phyloP scores from a whole-genome alignment of 495 filamentous ascomycete species.

The Penicillium angulare region DNA sequence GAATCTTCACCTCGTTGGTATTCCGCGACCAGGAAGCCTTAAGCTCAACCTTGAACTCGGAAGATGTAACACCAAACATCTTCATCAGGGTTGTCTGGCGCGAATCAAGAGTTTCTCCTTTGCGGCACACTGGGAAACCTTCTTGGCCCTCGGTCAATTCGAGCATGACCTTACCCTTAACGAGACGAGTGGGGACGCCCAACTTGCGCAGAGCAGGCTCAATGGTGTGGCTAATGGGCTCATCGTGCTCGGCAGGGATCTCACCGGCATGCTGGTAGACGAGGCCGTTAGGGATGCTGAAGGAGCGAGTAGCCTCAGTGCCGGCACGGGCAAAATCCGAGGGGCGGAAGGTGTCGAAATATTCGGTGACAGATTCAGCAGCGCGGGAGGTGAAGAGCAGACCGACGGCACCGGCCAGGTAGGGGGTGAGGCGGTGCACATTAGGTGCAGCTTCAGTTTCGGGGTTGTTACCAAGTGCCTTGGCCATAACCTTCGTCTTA shows the following conservation, averaged over 20 bases:
- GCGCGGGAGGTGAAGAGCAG: slow-evolving; percentile 82
- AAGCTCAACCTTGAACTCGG: slow-evolving; percentile 81
- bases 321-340: slow-evolving; percentile 90
- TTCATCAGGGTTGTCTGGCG: slow-evolving; percentile 91
- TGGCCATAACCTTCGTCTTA: slow-evolving; percentile 97
- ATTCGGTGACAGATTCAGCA: slow-evolving; percentile 58
- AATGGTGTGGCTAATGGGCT: slow-evolving; percentile 78
- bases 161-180: slow-evolving; percentile 83
- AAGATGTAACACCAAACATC: slow-evolving; percentile 83
- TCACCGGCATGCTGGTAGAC: slow-evolving; percentile 76
- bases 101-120: slow-evolving; percentile 79
- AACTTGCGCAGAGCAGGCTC: slow-evolving; percentile 85
- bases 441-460: slow-evolving; percentile 75
- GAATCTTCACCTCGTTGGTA: slow-evolving; percentile 40
- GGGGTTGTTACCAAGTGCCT: slow-evolving; percentile 73
- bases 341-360: slow-evolving; percentile 65
- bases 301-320: slow-evolving; percentile 64
- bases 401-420: slow-evolving; percentile 79
- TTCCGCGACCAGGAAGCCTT: slow-evolving; percentile 58
- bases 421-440: slow-evolving; percentile 64
- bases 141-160: slow-evolving; percentile 67
- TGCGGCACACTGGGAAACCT: slow-evolving; percentile 71
- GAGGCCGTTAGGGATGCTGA: slow-evolving; percentile 74
- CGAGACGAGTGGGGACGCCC: slow-evolving; percentile 82
- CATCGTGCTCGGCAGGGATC: slow-evolving; percentile 74